Evolutionary conservation across 2,329 filamentous ascomycete species (phyloP).

Genomic region (Rhinocladiella mackenziei): DNA sequence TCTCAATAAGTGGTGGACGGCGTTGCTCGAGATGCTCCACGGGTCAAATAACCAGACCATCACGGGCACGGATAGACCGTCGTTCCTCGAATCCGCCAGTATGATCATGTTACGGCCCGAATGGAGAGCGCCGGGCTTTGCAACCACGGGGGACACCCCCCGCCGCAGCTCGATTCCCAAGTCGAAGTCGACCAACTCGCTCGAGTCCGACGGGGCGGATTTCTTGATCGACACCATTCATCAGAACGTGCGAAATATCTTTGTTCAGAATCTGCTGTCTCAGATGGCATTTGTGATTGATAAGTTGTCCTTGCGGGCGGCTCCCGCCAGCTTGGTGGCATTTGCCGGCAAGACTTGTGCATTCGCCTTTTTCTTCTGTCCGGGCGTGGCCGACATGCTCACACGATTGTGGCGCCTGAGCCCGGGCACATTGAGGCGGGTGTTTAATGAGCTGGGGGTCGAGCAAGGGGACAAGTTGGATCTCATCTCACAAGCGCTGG

Average conservation of each 20-base stretch:
- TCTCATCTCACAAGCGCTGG: conserved; percentile 58
- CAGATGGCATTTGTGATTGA: conserved; percentile 87
- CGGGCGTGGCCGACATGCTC: conserved; percentile 77
- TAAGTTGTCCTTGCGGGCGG: conserved; percentile 76
- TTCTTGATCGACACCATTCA: conserved; percentile 73
- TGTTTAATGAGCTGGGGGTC: conserved; percentile 65
- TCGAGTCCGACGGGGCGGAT: conserved; percentile 57
- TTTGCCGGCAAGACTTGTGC: conserved; percentile 89
- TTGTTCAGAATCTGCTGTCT: conserved; percentile 72
- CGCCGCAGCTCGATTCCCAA: conserved; percentile 41
- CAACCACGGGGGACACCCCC: conserved; percentile 37
- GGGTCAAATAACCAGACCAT: conserved; percentile 71
- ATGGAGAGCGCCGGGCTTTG: conserved; percentile 72
- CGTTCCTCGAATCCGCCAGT: conserved; percentile 71
- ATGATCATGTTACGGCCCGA: conserved; percentile 84
- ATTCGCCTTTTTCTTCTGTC: conserved; percentile 90
- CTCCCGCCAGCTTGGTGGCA: conserved; percentile 67
- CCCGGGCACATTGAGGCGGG: conserved; percentile 64
- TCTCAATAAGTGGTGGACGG: conserved; percentile 87
- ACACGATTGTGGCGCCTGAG: conserved; percentile 75
- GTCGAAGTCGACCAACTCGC: conserved; percentile 56
- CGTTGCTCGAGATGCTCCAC: conserved; percentile 74
- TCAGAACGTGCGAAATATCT: conserved; percentile 85
- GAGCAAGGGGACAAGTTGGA: conserved; percentile 48
- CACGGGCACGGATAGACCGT: conserved; percentile 76